Base-by-base conservation (phyloP, 352 stramenopile species). In the Phytophthora colocasiae region DNA sequence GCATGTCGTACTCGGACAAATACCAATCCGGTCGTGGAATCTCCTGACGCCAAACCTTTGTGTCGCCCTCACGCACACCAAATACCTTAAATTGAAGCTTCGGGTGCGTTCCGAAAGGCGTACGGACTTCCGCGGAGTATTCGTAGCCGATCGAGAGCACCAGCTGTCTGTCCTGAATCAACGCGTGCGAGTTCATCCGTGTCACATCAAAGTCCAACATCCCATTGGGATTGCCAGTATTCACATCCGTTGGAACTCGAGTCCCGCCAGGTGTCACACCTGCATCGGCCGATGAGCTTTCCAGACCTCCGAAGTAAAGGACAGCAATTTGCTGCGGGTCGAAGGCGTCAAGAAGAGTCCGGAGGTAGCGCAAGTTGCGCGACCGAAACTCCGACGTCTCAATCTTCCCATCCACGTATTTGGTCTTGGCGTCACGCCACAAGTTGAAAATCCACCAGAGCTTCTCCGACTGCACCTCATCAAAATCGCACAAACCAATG, bases 381-480 rank as follows among this genome's bases (percentile, higher is more conserved):
- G 85, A 81, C 14, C 83, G 77, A 41, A 92, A 90, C 19, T 82
- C 75, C 0, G 78, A 80, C 29, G 85, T 80, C 38, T 93, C 86
- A 19, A 87, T 77, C 51, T 95, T 95, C 19, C 86, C 81, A 6
- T 74, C 83, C 8, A 83, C 76, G 62, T 91, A 95, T 63, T 90
- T 92, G 10, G 67, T 59, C 43, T 90, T 90, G 1, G 77, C 76
- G 39, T 85, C 73, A 10, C 68, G 71, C 84, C 84, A 95, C 29
- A 79, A 31, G 34, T 92, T 93, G 39, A 95, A 95, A 14, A 95
- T 89, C 82, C 83, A 93, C 83, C 86, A 93, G 15, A 95, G 60
- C 36, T 80, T 83, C 63, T 92, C 86, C 2, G 83, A 92, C 60
- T 93, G 86, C n/a, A 87, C 78, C 60, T 92, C 84, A 29, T 95